Evolutionary conservation across 176 grass and related monocot genomes (phyloP), one percentile per base, ranked within the genome.

Genomic region (Eremochloa ophiuroides): DNA sequence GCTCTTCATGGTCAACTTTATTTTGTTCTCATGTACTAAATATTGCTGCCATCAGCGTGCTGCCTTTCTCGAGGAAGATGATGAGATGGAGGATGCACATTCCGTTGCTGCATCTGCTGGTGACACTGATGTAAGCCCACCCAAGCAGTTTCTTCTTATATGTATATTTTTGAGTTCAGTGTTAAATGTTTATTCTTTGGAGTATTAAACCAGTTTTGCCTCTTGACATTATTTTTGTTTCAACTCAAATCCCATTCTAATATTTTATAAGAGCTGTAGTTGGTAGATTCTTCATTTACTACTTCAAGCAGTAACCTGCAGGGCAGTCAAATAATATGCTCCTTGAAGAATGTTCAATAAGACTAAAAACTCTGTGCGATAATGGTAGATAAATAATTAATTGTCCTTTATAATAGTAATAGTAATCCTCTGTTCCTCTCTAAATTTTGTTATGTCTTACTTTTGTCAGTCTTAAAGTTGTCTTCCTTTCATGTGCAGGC

Each of bases 51-150:
- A 80, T 85, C 47, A 98, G 96, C 90, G 96, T 91, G 96, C 96
- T 28, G 84, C 84, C 66, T 95, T 89, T 80, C 91, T 98, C 2
- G 96, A 98, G 87, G 86, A 93, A 51, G 96, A 95, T 6, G 88
- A 79, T 89, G 96, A 98, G 85, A 98, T 98, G 96, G 96, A 95
- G 84, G 93, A 86, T 91, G 93, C 96, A 64, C 96, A 98, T 88
- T 91, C 86, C 62, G 29, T 95, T 85, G 93, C 92, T 75, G 96
- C 96, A 39, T 55, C 87, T 70, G 90, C 88, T 63, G 93, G 96
- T 28, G 93, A 95, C 18, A 98, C 96, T 79, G 88, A 98, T 31
- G 96, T 98, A 80, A 76, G 66, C 18, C 68, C 75, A 73, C 23
- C 10, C 48, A 27, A 71, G 11, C 12, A 8, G 13, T 74, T 66